Evolutionary conservation across 306 rosid genomes (phyloP), one percentile per base, ranked within the genome.

Genomic region (Pyrus communis): DNA sequence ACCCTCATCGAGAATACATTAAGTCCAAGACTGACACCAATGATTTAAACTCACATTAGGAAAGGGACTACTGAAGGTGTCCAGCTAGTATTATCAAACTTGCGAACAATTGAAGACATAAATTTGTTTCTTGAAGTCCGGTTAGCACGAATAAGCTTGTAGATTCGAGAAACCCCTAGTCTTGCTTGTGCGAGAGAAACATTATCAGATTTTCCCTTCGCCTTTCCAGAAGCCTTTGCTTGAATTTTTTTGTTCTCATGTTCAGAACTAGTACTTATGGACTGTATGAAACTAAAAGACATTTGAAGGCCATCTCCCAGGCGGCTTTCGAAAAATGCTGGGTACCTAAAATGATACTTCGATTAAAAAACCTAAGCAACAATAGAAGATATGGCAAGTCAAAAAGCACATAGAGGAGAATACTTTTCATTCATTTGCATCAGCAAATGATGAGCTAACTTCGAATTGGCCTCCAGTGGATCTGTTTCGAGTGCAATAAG

Each of bases 241-340:
- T 82, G 96, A 75, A 77, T 66, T 67, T 84, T 90, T 43, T 73
- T 81, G 78, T 83, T 84, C 64, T 51, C 80, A 66, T 67, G 83
- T 74, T 89, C 97, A 84, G 89, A 67, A 83, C 78, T 58, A 33
- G 78, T 75, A 71, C 80, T 78, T 43, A 95, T 82, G 69, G 91
- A 83, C 73, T 95, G 97, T 35, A 90, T 87, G 83, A 95, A 95
- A 30, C 80, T 86, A 62, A 95, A 95, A 62, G 99, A 90, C 92
- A 89, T 92, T 77, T 95, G 99, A 82, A 95, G 99, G 78, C 99
- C 99, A 86, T 95, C 99, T 75, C 99, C 99, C 79, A 95, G 78
- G 62, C 99, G 93, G 83, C 96, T 95, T 85, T 95, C 99, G 74
- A 95, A 95, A 83, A 95, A 95, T 70, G 99, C 84, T 60, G 99